Conservation (phyloP, 139 green algal species). For the Coccomyxa sp. region DNA sequence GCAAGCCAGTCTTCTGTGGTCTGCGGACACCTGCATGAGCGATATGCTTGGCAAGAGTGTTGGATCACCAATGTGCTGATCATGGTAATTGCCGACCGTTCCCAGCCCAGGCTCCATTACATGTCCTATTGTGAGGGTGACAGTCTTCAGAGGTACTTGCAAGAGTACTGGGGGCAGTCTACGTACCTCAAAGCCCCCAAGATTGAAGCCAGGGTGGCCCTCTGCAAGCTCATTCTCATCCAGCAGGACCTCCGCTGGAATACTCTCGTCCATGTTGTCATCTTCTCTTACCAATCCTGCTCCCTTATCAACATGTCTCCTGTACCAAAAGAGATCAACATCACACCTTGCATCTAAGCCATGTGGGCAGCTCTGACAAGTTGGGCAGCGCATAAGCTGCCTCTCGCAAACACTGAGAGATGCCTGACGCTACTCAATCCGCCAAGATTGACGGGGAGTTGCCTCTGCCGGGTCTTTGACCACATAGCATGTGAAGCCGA, state of each 20-base stretch:
- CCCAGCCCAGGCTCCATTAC: background rate
- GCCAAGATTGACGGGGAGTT: background rate
- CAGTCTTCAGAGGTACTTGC: too few species aligned
- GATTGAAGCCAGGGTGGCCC: background rate
- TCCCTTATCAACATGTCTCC: background rate
- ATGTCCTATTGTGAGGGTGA: background rate
- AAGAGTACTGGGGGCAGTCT: too few species aligned
- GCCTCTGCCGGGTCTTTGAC: background rate
- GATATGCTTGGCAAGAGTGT: too few species aligned
- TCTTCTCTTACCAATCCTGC: background rate
- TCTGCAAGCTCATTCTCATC: background rate
- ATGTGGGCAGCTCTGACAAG: background rate
- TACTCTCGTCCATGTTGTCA: background rate
- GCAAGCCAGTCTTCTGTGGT: background rate
- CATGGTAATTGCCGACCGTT: background rate
- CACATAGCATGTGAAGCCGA: background rate
- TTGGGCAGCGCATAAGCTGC: background rate
- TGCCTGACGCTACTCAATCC: background rate
- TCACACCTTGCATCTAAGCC: background rate
- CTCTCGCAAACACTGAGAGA: background rate
- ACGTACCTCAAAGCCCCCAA: background rate
- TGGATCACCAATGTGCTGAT: background rate
- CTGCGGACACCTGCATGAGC: background rate
- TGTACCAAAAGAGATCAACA: background rate
- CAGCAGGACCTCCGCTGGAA: slow-evolving; percentile 4